Percentiles rank a stretch among this genome's conserved stretches.
phyloP scores from a whole-genome alignment of 169 alveolate species.

The Plasmodium gonderi region DNA sequence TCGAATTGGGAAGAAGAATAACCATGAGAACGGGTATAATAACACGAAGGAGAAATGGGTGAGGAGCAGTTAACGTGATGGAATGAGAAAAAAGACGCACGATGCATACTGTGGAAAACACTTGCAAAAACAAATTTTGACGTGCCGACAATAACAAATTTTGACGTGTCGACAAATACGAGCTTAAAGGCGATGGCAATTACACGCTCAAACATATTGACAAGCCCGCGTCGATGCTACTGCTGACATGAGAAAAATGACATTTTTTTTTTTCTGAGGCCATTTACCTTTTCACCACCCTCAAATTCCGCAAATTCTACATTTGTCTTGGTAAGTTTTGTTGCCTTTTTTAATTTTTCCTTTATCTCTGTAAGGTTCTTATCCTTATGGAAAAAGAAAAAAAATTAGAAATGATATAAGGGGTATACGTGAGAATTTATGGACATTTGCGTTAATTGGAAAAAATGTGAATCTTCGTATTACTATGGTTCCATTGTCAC shows the following conservation, averaged over 20 bases:
- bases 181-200: no score
- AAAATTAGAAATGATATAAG: no score
- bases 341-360: conserved; percentile 43
- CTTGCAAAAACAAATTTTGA: no score
- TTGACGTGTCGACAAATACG: no score
- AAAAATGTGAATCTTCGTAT: no score
- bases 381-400: conserved; percentile 17
- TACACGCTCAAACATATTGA: background rate
- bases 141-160: no score
- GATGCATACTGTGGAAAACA: no score
- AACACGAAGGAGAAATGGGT: background rate
- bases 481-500: background rate
- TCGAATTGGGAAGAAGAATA: background rate
- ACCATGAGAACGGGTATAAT: background rate
- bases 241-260: no score
- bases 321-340: conserved; percentile 37
- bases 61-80: background rate
- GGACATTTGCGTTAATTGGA: no score
- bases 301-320: background rate
- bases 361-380: conserved; percentile 49
- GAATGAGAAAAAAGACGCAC: no score
- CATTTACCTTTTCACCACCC: background rate
- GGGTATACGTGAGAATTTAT: no score
- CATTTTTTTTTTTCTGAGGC: background rate
- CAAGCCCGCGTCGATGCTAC: background rate